These are phyloP conservation scores for Ceratocystis ficicola DNA, from an alignment of 2,329 filamentous ascomycete species.

Conservation along the genomic window DNA sequence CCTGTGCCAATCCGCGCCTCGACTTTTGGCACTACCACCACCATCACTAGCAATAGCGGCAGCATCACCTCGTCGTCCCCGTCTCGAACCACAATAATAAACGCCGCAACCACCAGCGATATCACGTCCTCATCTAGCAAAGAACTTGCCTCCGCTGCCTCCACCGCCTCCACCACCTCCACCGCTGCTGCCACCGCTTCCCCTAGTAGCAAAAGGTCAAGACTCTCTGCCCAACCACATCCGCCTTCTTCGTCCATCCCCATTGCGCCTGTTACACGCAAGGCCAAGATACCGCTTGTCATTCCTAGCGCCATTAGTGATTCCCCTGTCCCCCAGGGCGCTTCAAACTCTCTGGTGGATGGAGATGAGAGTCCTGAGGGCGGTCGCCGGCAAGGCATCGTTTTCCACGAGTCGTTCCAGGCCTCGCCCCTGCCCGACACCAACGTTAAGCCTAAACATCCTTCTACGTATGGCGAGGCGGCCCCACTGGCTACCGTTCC, in stretches of 20 bases:
- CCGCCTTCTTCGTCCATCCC: not conserved
- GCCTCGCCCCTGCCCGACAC: conserved; percentile 37
- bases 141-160: not conserved
- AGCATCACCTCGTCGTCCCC: conserved; percentile 16
- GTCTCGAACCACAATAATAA: conserved; percentile 11
- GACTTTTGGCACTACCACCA: conserved; percentile 1
- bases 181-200: not conserved
- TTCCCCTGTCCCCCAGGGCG: not conserved
- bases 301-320: not conserved
- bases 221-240: conserved; percentile 1
- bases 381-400: conserved; percentile 44
- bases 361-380: conserved; percentile 27
- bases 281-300: conserved; percentile 2
- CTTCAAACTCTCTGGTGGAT: conserved; percentile 23
- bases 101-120: conserved; percentile 1
- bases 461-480: conserved; percentile 30
- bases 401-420: conserved; percentile 46
- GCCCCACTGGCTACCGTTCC: conserved; percentile 11
- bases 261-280: not conserved
- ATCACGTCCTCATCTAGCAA: not conserved
- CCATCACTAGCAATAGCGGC: not conserved
- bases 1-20: not conserved
- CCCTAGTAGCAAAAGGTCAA: not conserved
- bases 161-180: conserved; percentile 2
- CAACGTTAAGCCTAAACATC: conserved; percentile 10